Base-by-base conservation (phyloP, 495 filamentous ascomycete genomes). In the Hapsidospora chrysogenum region DNA sequence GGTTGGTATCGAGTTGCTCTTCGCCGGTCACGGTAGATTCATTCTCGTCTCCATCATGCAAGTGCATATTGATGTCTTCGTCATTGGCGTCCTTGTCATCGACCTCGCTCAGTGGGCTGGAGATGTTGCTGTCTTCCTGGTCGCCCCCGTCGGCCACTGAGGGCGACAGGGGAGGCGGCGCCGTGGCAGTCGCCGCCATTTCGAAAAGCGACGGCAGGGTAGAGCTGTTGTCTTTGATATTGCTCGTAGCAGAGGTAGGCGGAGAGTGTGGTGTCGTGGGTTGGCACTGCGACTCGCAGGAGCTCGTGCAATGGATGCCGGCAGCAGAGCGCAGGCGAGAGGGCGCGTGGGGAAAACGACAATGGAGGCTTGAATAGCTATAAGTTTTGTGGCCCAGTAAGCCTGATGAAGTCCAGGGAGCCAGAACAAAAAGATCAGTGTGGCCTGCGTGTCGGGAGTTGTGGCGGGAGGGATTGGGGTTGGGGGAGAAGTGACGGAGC, bases 81-180 rank as follows among this genome's bases (percentile, higher is more conserved):
- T 54, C 57, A 14, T 64, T 60, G 13, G 41, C 49, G 30, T 69
- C 64, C 42, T 68, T 68, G 43, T 94, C 85, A 49, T 85, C 86
- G 37, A 89, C 79, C 41, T 96, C 89, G 61, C 89, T 97, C 44
- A 97, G 66, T 52, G 85, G 92, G 52, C 66, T 70, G 36, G 66
- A 70, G 16, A 57, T 36, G 43, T 50, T 51, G 48, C 53, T 57
- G 13, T 51, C 51, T 31, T 48, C 56, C 41, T 44, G 48, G 42
- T 52, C 53, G 40, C 45, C 48, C 29, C 45, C 36, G 27, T 31
- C 36, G 18, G 18, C 31, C 13, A 20, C 21, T 4, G 25, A 15
- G 29, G 38, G 32, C 9, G 38, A 17, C 10, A 23, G 20, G 1
- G 35, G 34, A 26, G 39, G 19, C 33, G 39, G 17, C 32, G 37